These are phyloP conservation scores for Ustilago shanxiensis DNA, from an alignment of 1,284 basidiomycete species.

Conservation along the genomic window DNA sequence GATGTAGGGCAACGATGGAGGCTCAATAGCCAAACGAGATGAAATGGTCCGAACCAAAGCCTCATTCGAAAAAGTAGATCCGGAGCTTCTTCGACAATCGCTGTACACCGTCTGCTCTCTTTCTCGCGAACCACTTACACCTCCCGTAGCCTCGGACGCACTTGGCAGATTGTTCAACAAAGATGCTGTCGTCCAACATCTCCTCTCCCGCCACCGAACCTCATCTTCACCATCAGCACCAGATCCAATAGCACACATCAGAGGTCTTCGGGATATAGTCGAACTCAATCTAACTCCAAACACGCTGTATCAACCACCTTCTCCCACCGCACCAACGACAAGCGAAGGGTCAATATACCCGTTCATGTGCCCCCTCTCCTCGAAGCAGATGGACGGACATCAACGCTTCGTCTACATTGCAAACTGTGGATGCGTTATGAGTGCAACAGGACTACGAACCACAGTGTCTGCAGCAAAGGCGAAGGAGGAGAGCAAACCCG, in stretches of 20 bases:
- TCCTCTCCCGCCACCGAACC: constrained; percentile 44
- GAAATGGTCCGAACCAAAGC: constrained; percentile 65
- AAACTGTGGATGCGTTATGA: constrained; percentile 62
- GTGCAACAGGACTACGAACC: constrained; percentile 53
- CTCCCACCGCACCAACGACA: constrained; percentile 15
- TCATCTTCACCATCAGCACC: not conserved
- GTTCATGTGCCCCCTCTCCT: constrained; percentile 65
- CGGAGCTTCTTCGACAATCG: constrained; percentile 53
- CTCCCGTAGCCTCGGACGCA: constrained; percentile 61
- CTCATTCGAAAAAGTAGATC: constrained; percentile 40
- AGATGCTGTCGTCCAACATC: constrained; percentile 61
- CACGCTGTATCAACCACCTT: constrained; percentile 41
- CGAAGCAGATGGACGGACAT: constrained; percentile 64
- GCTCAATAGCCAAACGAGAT: constrained; percentile 63
- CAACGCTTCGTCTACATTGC: constrained; percentile 62
- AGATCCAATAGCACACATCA: constrained; percentile 52
- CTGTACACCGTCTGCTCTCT: constrained; percentile 63
- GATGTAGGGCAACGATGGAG: constrained; percentile 66
- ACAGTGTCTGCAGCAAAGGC: constrained; percentile 15
- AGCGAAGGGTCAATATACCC: constrained; percentile 35
- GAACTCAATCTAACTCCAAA: constrained; percentile 52
- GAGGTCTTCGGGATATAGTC: constrained; percentile 59
- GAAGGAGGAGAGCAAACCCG: not conserved
- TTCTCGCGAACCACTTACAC: constrained; percentile 49
- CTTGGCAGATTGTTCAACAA: constrained; percentile 68